Evolutionary conservation across 129 eudicot genomes (phyloP).

Genomic region (Apium graveolens): DNA sequence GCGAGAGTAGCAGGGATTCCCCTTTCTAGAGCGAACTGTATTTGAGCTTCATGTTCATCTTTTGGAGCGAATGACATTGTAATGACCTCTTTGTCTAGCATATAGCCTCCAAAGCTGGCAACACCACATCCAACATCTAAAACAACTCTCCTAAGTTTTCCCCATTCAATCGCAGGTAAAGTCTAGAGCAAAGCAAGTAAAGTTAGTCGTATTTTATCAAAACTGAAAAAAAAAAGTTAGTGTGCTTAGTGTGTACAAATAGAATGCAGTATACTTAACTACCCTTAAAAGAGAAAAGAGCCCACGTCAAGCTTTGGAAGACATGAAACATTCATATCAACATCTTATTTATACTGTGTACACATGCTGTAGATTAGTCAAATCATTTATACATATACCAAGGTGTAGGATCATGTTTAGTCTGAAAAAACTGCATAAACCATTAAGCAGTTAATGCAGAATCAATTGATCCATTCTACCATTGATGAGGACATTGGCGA

Average conservation of each 20-base stretch:
- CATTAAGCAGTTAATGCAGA: not conserved
- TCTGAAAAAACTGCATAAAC: not conserved
- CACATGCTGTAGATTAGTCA: no score
- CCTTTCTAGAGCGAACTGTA: conserved; percentile 93
- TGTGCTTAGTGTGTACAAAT: not conserved
- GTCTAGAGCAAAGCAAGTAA: conserved; percentile 32
- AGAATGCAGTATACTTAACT: not conserved
- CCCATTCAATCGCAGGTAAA: conserved; percentile 76
- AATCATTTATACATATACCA: no score
- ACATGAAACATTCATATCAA: no score
- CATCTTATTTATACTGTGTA: no score
- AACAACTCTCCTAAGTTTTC: conserved; percentile 75
- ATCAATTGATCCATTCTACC: not conserved
- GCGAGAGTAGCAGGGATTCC: conserved; percentile 98
- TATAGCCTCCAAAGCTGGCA: conserved; percentile 98
- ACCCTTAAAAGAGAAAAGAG: not conserved
- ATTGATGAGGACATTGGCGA: not conserved
- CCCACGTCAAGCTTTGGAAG: not conserved
- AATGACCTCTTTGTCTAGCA: conserved; percentile 72
- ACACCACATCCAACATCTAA: conserved; percentile 99
- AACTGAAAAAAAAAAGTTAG: not conserved
- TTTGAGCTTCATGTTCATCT: conserved; percentile 97
- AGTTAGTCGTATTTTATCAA: conserved; percentile 8
- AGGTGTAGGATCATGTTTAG: no score
- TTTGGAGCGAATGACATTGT: conserved; percentile 99